Conservation (phyloP, 495 filamentous ascomycete species). For the Aspergillus haitiensis region DNA sequence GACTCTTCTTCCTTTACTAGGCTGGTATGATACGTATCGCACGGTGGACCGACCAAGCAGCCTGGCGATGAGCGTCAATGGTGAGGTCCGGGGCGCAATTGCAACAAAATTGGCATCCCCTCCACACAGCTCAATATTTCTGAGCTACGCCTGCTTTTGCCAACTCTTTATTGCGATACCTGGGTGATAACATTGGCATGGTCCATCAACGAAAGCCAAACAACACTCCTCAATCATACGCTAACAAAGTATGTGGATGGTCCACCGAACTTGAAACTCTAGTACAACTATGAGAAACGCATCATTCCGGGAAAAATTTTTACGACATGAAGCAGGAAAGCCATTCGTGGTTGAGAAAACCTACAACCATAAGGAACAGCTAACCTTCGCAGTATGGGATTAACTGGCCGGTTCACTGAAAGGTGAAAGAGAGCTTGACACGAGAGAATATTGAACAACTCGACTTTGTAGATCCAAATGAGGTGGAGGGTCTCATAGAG, state of each 20-base stretch:
- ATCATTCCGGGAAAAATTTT: conserved; percentile 48
- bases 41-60: conserved; percentile 13
- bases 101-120: conserved; percentile 49
- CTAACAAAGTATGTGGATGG: conserved; percentile 50
- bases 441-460: conserved; percentile 41
- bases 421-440: conserved; percentile 35
- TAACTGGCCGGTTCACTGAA: conserved; percentile 39
- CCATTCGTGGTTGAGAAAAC: conserved; percentile 54
- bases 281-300: conserved; percentile 30
- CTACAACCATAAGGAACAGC: conserved; percentile 47
- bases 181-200: conserved; percentile 56
- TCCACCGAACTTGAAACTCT: conserved; percentile 49
- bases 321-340: conserved; percentile 48
- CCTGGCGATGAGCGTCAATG: conserved; percentile 27
- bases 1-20: conserved; percentile 10
- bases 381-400: conserved; percentile 33
- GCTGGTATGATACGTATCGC: conserved; percentile 14
- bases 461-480: conserved; percentile 38
- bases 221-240: conserved; percentile 54
- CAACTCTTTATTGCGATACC: conserved; percentile 44
- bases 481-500: conserved; percentile 23
- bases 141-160: conserved; percentile 41
- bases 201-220: conserved; percentile 46
- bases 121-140: conserved; percentile 49
- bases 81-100: conserved; percentile 32